Percentiles rank a stretch among this genome's conserved stretches.
Evolutionary conservation across 1,284 basidiomycete genomes (phyloP).

Genomic region (Ceratobasidium sp.): DNA sequence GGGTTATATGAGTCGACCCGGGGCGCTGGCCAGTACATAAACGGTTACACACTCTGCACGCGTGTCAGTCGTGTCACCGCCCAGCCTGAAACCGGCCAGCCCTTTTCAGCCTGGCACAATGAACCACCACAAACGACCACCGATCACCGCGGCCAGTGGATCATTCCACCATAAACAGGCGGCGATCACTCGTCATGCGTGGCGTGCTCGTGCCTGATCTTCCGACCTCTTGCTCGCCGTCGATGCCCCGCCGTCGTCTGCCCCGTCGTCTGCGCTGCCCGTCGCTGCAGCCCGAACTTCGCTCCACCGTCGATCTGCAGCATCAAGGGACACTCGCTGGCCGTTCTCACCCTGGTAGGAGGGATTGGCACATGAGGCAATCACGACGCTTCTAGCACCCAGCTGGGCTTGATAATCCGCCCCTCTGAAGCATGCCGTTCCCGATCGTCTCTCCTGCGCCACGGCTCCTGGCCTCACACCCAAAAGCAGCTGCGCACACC

Average conservation of each 20-base stretch:
- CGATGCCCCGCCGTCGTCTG: neutral
- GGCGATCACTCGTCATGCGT: slow-evolving; percentile 25
- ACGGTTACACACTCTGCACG: no score
- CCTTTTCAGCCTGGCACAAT: no score
- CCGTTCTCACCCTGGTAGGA: neutral
- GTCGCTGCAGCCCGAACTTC: neutral
- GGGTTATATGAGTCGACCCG: neutral
- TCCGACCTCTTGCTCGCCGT: no score
- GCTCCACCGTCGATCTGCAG: neutral
- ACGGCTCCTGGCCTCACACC: neutral
- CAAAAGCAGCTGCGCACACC: neutral
- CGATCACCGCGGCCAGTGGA: slow-evolving; percentile 5
- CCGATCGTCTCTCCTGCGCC: slow-evolving; percentile 16
- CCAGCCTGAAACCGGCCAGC: no score
- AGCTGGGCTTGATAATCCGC: neutral
- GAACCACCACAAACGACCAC: neutral
- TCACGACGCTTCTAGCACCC: neutral
- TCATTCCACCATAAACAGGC: slow-evolving; percentile 13
- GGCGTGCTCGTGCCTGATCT: slow-evolving; percentile 31
- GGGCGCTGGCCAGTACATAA: no score
- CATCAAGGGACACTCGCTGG: no score
- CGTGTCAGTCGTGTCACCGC: no score
- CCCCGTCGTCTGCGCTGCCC: neutral
- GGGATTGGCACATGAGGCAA: slow-evolving; percentile 1
- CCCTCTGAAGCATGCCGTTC: neutral